Evolutionary conservation across 768 basidiomycete species (phyloP).

Genomic region (Macrolepiota dolichaula): DNA sequence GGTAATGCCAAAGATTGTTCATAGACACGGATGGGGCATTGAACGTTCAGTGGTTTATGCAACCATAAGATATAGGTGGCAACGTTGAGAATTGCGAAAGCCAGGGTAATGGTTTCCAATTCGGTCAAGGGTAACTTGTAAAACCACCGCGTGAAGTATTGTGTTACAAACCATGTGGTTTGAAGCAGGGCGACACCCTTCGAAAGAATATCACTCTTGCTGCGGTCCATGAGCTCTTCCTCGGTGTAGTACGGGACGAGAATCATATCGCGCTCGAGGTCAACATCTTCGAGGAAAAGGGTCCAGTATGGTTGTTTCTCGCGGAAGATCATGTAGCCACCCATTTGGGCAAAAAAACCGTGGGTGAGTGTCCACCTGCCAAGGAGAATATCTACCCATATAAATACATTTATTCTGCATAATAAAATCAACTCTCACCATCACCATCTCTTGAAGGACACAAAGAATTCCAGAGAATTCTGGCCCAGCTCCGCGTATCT

Average conservation of each 20-base stretch:
- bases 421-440: background rate
- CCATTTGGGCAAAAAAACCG: slow-evolving; percentile 9
- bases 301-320: slow-evolving; percentile 1
- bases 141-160: slow-evolving; percentile 22
- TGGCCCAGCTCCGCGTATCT: background rate
- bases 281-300: slow-evolving; percentile 12
- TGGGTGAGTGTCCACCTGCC: slow-evolving; percentile 5
- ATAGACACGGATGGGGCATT: slow-evolving; percentile 16
- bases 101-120: slow-evolving; percentile 33
- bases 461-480: background rate
- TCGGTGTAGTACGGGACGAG: slow-evolving; percentile 16
- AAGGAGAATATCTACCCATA: background rate
- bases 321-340: slow-evolving; percentile 4
- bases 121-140: slow-evolving; percentile 27
- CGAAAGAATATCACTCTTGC: slow-evolving; percentile 31
- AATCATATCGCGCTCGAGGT: slow-evolving; percentile 13
- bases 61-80: slow-evolving; percentile 32
- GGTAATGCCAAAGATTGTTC: background rate
- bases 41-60: slow-evolving; percentile 35
- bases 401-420: background rate
- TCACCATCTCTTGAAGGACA: background rate
- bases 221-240: slow-evolving; percentile 21
- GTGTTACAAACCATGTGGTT: slow-evolving; percentile 30
- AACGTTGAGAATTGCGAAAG: slow-evolving; percentile 26
- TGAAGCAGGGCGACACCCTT: slow-evolving; percentile 32